phyloP scores from a whole-genome alignment of 208 protist species.

The Trypanosoma melophagium region DNA sequence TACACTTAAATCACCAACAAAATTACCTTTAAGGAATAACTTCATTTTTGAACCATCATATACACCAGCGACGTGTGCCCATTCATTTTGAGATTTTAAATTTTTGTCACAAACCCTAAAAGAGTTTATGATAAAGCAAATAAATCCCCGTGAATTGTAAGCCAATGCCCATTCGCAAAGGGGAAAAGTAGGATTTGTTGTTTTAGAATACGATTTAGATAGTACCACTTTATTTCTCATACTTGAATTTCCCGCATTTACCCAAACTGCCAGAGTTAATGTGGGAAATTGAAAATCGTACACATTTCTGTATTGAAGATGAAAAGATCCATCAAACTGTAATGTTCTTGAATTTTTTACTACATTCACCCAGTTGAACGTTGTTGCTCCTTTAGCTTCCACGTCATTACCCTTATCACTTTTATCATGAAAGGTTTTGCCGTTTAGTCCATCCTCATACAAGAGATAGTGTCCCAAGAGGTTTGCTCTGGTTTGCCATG shows the following conservation, averaged over 20 bases:
- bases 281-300: background rate
- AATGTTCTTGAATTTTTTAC: constrained; percentile 11
- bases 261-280: constrained; percentile 7
- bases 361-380: background rate
- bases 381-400: constrained; percentile 1
- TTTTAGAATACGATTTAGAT: constrained; percentile 12
- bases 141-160: background rate
- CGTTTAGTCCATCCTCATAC: background rate
- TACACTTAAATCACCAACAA: background rate
- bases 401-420: constrained; percentile 6
- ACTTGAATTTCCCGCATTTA: background rate
- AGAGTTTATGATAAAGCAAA: constrained; percentile 7
- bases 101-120: background rate
- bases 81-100: background rate
- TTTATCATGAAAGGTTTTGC: constrained; percentile 1
- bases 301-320: background rate
- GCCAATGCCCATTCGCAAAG: constrained; percentile 12
- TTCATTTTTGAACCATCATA: constrained; percentile 2
- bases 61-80: constrained; percentile 5
- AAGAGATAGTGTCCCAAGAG: constrained; percentile 8
- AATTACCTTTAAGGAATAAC: constrained; percentile 3
- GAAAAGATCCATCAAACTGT: constrained; percentile 15
- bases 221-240: constrained; percentile 2
- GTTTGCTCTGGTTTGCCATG: background rate
- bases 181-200: background rate